Conservation (phyloP, 768 basidiomycete genomes). For the Pleurotus platypus region DNA sequence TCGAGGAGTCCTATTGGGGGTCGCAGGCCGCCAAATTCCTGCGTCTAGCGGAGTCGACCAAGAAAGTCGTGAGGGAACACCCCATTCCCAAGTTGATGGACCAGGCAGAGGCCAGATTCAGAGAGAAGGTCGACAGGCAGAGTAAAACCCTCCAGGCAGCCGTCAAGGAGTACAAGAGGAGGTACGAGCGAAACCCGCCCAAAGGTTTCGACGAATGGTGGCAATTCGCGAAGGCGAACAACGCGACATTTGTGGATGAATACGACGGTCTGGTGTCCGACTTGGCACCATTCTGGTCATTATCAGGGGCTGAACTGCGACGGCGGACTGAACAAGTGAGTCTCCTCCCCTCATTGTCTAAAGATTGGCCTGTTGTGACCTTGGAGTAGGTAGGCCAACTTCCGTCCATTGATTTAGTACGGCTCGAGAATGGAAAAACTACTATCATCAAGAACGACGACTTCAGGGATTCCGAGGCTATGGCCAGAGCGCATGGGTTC, state of each 20-base stretch:
- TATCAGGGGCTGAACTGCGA: constrained; percentile 71
- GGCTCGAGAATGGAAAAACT: constrained; percentile 63
- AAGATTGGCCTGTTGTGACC: not conserved
- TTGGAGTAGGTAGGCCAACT: constrained; percentile 60
- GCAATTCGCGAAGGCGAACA: constrained; percentile 67
- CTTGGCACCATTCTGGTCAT: constrained; percentile 78
- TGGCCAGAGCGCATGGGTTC: constrained; percentile 78
- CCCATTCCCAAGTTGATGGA: constrained; percentile 85
- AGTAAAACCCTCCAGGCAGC: constrained; percentile 78
- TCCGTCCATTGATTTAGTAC: constrained; percentile 85
- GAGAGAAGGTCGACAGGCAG: constrained; percentile 64
- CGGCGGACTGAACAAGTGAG: constrained; percentile 56
- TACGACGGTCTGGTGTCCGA: constrained; percentile 81
- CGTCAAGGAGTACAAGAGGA: constrained; percentile 73
- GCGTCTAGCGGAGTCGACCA: constrained; percentile 3
- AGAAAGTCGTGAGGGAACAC: constrained; percentile 36
- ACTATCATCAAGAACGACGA: constrained; percentile 59
- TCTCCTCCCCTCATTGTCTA: constrained; percentile 2
- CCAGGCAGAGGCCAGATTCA: constrained; percentile 75
- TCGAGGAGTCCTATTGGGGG: constrained; percentile 17
- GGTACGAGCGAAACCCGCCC: constrained; percentile 81
- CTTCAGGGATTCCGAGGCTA: constrained; percentile 63
- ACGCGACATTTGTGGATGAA: constrained; percentile 83
- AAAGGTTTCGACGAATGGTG: constrained; percentile 92
- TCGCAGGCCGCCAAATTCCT: constrained; percentile 13